These are phyloP conservation scores for Fermentozyma sake DNA, from an alignment of 1,139 yeast genomes.

Conservation along the genomic window DNA sequence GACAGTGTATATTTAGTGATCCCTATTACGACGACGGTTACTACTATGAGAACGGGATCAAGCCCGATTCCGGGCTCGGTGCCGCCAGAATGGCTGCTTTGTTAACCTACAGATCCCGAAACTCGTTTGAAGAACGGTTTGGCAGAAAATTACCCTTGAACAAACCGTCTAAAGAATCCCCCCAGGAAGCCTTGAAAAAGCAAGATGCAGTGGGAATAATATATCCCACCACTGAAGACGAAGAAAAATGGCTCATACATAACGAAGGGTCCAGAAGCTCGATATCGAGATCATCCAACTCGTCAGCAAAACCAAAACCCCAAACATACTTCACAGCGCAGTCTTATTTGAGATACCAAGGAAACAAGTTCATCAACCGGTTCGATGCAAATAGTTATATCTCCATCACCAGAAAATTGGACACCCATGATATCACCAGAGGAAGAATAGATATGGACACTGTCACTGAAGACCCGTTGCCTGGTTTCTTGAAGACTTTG, in stretches of 20 bases:
- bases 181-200: constrained; percentile 13
- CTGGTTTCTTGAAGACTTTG: constrained; percentile 45
- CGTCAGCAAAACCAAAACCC: constrained; percentile 35
- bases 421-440: constrained; percentile 90
- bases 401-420: constrained; percentile 86
- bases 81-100: constrained; percentile 98
- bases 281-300: constrained; percentile 5
- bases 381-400: constrained; percentile 97
- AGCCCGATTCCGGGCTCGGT: constrained; percentile 81
- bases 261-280: constrained; percentile 36
- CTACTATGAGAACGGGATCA: constrained; percentile 63
- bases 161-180: constrained; percentile 1
- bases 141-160: constrained; percentile 65
- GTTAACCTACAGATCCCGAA: constrained; percentile 85
- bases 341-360: constrained; percentile 89
- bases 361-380: constrained; percentile 79
- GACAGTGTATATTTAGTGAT: constrained; percentile 92
- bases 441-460: constrained; percentile 45
- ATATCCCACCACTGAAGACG: constrained; percentile 39
- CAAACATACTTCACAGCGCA: constrained; percentile 95
- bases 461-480: constrained; percentile 36
- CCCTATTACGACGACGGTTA: constrained; percentile 92
- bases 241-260: constrained; percentile 42
- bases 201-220: constrained; percentile 19
- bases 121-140: constrained; percentile 85